Percentiles rank a stretch among this genome's conserved stretches.
Conservation (phyloP, 805 yeast genomes). For the Starmera dryadoides region DNA sequence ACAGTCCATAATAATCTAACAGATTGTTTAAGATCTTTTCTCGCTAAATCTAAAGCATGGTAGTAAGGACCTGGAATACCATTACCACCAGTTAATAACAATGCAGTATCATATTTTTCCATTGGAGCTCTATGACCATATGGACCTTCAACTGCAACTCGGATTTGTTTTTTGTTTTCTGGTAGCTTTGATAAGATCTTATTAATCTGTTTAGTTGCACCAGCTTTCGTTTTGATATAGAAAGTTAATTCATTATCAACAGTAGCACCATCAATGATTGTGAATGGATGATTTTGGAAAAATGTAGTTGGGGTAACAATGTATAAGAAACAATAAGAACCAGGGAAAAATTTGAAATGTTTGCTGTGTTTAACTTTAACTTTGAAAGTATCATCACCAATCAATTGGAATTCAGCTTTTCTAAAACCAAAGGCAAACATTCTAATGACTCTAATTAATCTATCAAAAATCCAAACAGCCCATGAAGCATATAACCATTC, state of each 20-base stretch:
- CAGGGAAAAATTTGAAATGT: conserved; percentile 44
- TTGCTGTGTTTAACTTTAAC: conserved; percentile 36
- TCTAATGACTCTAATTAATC: conserved; percentile 38
- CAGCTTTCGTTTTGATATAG: conserved; percentile 24
- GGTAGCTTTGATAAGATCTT: conserved; percentile 23
- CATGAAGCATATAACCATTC: conserved; percentile 37
- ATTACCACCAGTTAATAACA: conserved; percentile 41
- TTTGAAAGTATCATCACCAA: conserved; percentile 39
- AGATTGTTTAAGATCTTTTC: conserved; percentile 17
- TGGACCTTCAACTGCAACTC: conserved; percentile 48
- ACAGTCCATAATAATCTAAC: conserved; percentile 59
- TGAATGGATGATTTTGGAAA: conserved; percentile 75
- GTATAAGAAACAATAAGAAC: conserved; percentile 49
- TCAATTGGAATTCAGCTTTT: conserved; percentile 12
- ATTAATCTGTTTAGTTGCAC: conserved; percentile 38
- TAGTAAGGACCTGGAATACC: conserved; percentile 43
- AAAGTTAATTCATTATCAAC: conserved; percentile 31
- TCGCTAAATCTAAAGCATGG: conserved; percentile 23
- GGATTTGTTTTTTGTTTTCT: conserved; percentile 19
- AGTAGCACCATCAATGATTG: conserved; percentile 37
- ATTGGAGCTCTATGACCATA: conserved; percentile 41
- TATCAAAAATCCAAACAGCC: conserved; percentile 42
- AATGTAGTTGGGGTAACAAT: conserved; percentile 44
- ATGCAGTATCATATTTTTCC: conserved; percentile 26
- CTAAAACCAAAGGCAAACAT: conserved; percentile 17